Evolutionary conservation across 1,284 basidiomycete genomes (phyloP), one percentile per base, ranked within the genome.

Genomic region (Cutaneotrichosporon arboriforme): DNA sequence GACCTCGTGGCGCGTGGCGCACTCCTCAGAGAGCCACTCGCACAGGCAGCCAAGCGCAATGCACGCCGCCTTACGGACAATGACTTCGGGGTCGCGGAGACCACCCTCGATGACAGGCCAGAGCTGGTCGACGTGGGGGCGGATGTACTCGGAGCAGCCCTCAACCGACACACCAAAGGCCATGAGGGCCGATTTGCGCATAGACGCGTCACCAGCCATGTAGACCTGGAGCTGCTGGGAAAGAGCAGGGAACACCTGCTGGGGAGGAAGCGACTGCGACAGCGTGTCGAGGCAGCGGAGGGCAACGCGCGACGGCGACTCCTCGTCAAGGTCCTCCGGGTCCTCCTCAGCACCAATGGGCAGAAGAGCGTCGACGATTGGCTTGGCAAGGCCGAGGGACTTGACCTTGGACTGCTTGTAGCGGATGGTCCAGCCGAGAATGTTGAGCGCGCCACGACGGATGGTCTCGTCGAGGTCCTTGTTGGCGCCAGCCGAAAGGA

Each of bases 331-430:
- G 63, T 97, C 94, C 59, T 89, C 87, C 15, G 86, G 84, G 68
- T 89, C 87, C 36, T 85, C 82, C 77, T 98, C 94, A 37, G 88
- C 87, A 13, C 90, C 88, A 66, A 98, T 89, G 49, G 92, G 90
- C 81, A 99, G 88, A 43, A 99, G 83, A 31, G 88, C 88, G 65
- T 90, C 84, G 54, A 98, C 82, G 68, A 99, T 93, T 36, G 84
- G 83, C 58, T 85, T 84, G 17, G 90, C 90, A 49, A 99, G 81
- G 68, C 84, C 83, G 58, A 93, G 81, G 64, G 82, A 83, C 76
- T 97, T 91, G 38, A 99, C 84, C 77, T 94, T 96, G 58, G 87
- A 87, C 78, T 96, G 97, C 85, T 97, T 98, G 79, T 94, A 94
- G 78, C 89, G 87, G 55, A 96, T 86, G 45, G 87, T 91, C 94